These are phyloP conservation scores for Trichoderma arundinaceum DNA, from an alignment of 2,329 filamentous ascomycete genomes.

Conservation along the genomic window DNA sequence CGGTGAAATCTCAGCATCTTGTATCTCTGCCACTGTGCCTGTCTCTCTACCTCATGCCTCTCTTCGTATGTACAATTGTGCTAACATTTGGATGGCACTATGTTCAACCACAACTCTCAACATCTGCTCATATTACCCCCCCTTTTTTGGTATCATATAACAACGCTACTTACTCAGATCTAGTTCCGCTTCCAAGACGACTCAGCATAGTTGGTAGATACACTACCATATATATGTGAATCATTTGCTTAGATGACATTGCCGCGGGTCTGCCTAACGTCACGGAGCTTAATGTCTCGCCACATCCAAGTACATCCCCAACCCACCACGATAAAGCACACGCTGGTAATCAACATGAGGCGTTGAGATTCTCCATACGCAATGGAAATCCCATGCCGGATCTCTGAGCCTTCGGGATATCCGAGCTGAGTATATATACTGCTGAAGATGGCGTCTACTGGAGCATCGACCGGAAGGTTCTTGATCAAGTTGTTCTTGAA, in stretches of 20 bases:
- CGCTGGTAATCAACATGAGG: slow-evolving; percentile 58
- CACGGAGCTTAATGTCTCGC: slow-evolving; percentile 58
- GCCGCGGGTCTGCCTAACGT: slow-evolving; percentile 50
- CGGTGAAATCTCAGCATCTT: too few species aligned
- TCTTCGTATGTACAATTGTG: neutral
- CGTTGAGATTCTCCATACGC: slow-evolving; percentile 64
- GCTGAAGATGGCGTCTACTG: slow-evolving; percentile 53
- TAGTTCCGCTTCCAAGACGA: neutral
- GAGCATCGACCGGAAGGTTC: slow-evolving; percentile 54
- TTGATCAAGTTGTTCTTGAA: slow-evolving; percentile 57
- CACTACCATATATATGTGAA: neutral
- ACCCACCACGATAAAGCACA: slow-evolving; percentile 50
- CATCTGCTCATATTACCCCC: neutral
- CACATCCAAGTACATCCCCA: slow-evolving; percentile 49
- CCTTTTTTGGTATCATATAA: neutral
- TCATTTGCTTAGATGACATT: slow-evolving; percentile 43
- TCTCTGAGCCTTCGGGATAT: slow-evolving; percentile 57
- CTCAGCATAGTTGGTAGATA: neutral
- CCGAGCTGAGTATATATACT: slow-evolving; percentile 58
- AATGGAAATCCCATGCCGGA: slow-evolving; percentile 60
- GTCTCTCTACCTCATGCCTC: too few species aligned
- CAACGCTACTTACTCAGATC: neutral
- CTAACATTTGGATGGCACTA: neutral
- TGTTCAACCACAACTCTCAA: neutral
- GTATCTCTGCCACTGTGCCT: too few species aligned